These are phyloP conservation scores for Fragaria iinumae DNA, from an alignment of 306 rosid species.

Conservation along the genomic window DNA sequence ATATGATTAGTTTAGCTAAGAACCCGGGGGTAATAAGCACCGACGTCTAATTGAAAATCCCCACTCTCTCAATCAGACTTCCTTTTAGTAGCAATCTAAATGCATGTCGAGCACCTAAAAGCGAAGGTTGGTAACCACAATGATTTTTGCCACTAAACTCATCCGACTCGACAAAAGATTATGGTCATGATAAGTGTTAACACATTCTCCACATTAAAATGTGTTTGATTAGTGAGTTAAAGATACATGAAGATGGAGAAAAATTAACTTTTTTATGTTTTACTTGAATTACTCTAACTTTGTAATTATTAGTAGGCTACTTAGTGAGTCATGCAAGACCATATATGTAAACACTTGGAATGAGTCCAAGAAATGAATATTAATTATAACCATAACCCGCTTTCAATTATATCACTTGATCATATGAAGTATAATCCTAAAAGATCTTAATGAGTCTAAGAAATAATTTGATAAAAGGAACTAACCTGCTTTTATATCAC, in stretches of 20 bases:
- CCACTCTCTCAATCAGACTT: conserved; percentile 6
- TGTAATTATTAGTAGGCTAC: too few relatives aligned
- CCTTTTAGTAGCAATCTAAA: conserved; percentile 23
- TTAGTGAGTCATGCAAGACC: background rate
- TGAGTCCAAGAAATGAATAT: background rate
- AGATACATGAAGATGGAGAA: background rate
- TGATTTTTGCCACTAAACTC: background rate
- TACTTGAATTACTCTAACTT: too few relatives aligned
- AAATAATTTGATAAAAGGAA: too few relatives aligned
- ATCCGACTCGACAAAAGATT: background rate
- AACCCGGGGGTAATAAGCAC: conserved; percentile 17
- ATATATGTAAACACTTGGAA: background rate
- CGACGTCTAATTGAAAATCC: background rate
- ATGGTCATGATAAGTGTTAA: background rate
- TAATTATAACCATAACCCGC: too few relatives aligned
- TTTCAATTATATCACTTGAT: too few relatives aligned
- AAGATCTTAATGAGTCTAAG: too few relatives aligned
- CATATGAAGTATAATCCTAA: too few relatives aligned
- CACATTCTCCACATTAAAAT: background rate
- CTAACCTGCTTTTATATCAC: too few relatives aligned
- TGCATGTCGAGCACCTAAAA: conserved; percentile 17
- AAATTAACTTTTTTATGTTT: background rate
- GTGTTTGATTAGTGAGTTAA: background rate
- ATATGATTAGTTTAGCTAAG: conserved; percentile 18
- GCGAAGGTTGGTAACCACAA: conserved; percentile 20